Percentiles rank a stretch among this genome's conserved stretches.
phyloP scores from a whole-genome alignment of 164 flowering plant genomes.

The Magnolia officinalis region DNA sequence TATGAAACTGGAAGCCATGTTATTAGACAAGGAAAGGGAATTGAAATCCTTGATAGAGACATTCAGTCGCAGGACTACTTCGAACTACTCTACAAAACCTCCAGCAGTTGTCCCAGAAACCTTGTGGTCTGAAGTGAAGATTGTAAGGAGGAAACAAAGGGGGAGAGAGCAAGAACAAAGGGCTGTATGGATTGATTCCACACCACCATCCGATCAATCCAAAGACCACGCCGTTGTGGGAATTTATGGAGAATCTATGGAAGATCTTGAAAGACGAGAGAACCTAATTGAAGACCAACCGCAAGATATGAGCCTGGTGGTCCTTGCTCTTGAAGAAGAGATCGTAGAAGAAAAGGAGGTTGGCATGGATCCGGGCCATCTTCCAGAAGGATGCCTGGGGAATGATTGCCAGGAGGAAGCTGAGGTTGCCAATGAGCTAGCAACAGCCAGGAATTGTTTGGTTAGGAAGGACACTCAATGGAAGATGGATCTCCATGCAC shows the following conservation, averaged over 20 bases:
- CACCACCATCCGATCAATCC: not conserved
- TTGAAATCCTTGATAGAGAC: slow-evolving; percentile 46
- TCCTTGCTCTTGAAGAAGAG: slow-evolving; percentile 38
- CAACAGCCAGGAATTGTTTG: slow-evolving; percentile 16
- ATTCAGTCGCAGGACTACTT: slow-evolving; percentile 21
- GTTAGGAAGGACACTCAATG: slow-evolving; percentile 34
- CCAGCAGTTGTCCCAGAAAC: slow-evolving; percentile 21
- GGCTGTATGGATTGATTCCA: slow-evolving; percentile 19
- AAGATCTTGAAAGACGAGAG: slow-evolving; percentile 22
- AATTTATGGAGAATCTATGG: not conserved
- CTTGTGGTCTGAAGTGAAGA: slow-evolving; percentile 48
- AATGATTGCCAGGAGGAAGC: slow-evolving; percentile 16
- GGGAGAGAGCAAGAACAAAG: slow-evolving; percentile 34
- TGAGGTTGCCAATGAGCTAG: slow-evolving; percentile 22
- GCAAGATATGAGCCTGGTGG: slow-evolving; percentile 17
- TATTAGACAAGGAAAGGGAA: slow-evolving; percentile 55
- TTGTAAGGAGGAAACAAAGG: slow-evolving; percentile 37
- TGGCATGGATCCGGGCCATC: slow-evolving; percentile 15
- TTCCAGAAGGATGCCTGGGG: slow-evolving; percentile 12
- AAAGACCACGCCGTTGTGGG: not conserved
- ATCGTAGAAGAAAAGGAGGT: slow-evolving; percentile 35
- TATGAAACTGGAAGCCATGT: slow-evolving; percentile 49
- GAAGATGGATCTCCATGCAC: slow-evolving; percentile 81
- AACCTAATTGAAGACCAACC: slow-evolving; percentile 13
- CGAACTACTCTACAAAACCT: slow-evolving; percentile 20